Evolutionary conservation across 352 stramenopile species (phyloP).

Genomic region (Aphanomyces cochlioides): DNA sequence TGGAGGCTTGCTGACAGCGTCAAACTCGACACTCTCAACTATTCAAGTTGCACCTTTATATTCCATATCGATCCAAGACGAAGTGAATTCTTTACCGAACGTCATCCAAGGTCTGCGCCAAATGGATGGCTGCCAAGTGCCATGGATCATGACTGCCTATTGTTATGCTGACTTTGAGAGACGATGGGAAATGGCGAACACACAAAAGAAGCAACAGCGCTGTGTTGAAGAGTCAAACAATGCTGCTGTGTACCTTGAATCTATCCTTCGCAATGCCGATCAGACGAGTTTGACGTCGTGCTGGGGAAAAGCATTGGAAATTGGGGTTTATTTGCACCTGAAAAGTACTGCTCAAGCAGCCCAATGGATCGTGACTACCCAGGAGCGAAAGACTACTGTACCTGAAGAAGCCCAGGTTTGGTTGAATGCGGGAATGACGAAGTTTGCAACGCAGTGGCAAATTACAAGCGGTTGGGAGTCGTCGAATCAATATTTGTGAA

Average conservation of each 20-base stretch:
- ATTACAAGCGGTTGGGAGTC: slow-evolving; percentile 19
- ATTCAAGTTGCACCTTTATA: slow-evolving; percentile 14
- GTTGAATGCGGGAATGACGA: background rate
- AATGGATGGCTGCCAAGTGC: slow-evolving; percentile 12
- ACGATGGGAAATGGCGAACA: slow-evolving; percentile 18
- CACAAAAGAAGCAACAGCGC: background rate
- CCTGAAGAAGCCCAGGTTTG: background rate
- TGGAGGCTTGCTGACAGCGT: no score
- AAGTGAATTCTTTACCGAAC: slow-evolving; percentile 16
- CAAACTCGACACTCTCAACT: background rate
- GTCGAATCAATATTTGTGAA: slow-evolving; percentile 5
- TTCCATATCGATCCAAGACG: slow-evolving; percentile 11
- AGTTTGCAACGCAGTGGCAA: slow-evolving; percentile 16
- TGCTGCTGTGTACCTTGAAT: slow-evolving; percentile 24
- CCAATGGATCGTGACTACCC: background rate
- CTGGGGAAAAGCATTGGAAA: slow-evolving; percentile 11
- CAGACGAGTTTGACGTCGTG: slow-evolving; percentile 3
- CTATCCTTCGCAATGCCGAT: slow-evolving; percentile 18
- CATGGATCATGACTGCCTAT: slow-evolving; percentile 25
- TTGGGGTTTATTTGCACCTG: background rate
- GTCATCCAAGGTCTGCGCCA: slow-evolving; percentile 18
- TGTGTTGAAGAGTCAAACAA: background rate
- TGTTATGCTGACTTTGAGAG: slow-evolving; percentile 23
- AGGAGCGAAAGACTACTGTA: background rate
- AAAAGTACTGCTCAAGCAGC: background rate